Base-by-base conservation (phyloP, 225 moss, liverwort and hornwort species). In the Thuidium tamariscinum region DNA sequence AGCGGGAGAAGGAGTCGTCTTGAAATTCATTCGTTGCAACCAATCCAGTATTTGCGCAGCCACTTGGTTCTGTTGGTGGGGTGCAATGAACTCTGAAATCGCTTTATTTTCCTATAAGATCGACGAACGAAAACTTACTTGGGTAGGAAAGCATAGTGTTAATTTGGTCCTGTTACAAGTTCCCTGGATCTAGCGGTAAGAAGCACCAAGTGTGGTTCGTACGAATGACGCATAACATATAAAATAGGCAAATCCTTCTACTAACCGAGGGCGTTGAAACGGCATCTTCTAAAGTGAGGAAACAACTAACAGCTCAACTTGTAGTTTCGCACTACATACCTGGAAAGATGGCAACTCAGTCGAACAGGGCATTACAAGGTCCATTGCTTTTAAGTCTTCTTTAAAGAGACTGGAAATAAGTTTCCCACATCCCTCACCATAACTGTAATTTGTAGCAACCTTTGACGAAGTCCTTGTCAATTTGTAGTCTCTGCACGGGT, bases 391-490 rank as follows among this genome's bases (percentile, higher is more conserved):
- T 42, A 95, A 73, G 60, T 93, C 88, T 85, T 91, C 93, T 89
- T 82, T 92, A 56, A 94, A 91, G 59, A 95, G 94, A 77, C 79
- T 70, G 72, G 92, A 91, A 67, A 98, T 61, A 87, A 95, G 90
- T 77, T 92, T 95, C 64, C 97, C 97, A 91, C 96, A 96, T 71
- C 92, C 95, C 56, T 88, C 87, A 79, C 97, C 96, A 81, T 79
- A 79, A 91, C 87, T 93, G 77, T 93, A 98, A 88, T 95, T 94
- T 81, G 95, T 98, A 80, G 79, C 90, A 48, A 81, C 84, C 85
- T 66, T 86, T 62, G 21, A 44, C 68, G 54, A 77, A 80, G 61
- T 75, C 85, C 48, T 89, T 76, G 81, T 66, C 56, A 77, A n/a
- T 39, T 76, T 90, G 44, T 80, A 55, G 59, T 90, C 89, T 66